A percentile compares a stretch with the other conserved stretches of the same genome.
These are phyloP conservation scores for Calonectria montana DNA, from an alignment of 2,329 filamentous ascomycete genomes.

Conservation along the genomic window DNA sequence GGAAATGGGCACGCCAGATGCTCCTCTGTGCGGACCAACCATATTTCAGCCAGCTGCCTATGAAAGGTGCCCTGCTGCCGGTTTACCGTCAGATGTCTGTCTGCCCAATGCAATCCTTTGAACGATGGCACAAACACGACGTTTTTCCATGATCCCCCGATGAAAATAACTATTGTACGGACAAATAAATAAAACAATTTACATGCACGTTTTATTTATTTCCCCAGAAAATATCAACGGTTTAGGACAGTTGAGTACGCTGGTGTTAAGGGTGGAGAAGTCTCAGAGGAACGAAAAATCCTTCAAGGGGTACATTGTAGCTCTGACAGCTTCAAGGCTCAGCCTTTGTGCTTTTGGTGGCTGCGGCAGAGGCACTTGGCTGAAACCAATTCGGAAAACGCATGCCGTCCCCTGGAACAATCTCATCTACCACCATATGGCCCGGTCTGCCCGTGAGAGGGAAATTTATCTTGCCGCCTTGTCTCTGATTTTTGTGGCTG, in stretches of 20 bases:
- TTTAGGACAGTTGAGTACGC: no score
- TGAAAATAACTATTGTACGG: no score
- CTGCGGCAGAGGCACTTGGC: neutral
- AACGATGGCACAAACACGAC: no score
- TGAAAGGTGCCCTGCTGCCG: neutral
- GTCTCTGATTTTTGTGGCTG: neutral
- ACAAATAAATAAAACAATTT: no score
- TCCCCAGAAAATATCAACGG: no score
- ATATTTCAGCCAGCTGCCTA: neutral
- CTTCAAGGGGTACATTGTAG: no score
- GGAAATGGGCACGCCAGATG: neutral
- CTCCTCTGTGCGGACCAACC: neutral
- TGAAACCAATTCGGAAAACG: neutral
- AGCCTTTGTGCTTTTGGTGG: neutral
- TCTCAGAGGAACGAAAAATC: no score
- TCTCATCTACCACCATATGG: neutral
- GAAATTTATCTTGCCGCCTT: slow-evolving; percentile 7
- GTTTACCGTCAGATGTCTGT: neutral
- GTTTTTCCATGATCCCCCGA: no score
- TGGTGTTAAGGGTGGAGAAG: no score
- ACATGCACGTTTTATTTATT: no score
- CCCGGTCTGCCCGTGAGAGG: neutral
- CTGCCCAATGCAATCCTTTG: no score
- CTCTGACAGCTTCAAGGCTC: neutral
- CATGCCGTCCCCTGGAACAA: neutral